Evolutionary conservation across 257 asterid species (phyloP).

Genomic region (Penstemon davidsonii): DNA sequence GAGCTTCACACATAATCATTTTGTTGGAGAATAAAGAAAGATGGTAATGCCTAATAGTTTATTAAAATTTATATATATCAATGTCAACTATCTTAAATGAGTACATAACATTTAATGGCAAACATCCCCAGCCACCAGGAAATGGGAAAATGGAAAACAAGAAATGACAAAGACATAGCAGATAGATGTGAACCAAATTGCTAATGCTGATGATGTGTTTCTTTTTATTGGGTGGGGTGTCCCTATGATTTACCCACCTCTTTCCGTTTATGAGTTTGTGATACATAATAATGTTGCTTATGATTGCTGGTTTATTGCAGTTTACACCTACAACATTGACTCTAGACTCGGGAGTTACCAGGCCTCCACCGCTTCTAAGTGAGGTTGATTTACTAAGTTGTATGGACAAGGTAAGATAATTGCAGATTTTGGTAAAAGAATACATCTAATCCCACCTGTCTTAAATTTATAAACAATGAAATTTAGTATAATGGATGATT

Average conservation of each 20-base stretch:
- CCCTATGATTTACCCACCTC: constrained; percentile 5
- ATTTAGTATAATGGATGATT: constrained; percentile 11
- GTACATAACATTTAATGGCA: neutral
- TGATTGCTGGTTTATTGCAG: constrained; percentile 45
- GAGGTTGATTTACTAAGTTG: constrained; percentile 94
- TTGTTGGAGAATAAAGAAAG: constrained; percentile 4
- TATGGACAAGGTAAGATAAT: constrained; percentile 84
- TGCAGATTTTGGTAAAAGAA: constrained; percentile 14
- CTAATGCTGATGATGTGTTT: constrained; percentile 9
- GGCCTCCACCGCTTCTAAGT: constrained; percentile 94
- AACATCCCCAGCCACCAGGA: constrained; percentile 21
- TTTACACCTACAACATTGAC: constrained; percentile 80
- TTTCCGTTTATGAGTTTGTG: constrained; percentile 21
- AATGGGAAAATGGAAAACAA: constrained; percentile 20
- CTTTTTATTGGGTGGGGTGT: neutral
- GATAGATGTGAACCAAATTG: constrained; percentile 1
- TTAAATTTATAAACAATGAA: constrained; percentile 6
- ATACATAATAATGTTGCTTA: constrained; percentile 2
- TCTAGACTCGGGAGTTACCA: constrained; percentile 93
- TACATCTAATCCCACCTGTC: constrained; percentile 16
- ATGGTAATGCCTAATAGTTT: neutral
- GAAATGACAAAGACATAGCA: constrained; percentile 17
- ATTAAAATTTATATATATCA: constrained; percentile 6
- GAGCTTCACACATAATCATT: constrained; percentile 20
- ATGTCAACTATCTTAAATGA: constrained; percentile 21